Percentiles rank a stretch among this genome's conserved stretches.
Conservation (phyloP, 2,329 filamentous ascomycete species). For the Fusarium udum region DNA sequence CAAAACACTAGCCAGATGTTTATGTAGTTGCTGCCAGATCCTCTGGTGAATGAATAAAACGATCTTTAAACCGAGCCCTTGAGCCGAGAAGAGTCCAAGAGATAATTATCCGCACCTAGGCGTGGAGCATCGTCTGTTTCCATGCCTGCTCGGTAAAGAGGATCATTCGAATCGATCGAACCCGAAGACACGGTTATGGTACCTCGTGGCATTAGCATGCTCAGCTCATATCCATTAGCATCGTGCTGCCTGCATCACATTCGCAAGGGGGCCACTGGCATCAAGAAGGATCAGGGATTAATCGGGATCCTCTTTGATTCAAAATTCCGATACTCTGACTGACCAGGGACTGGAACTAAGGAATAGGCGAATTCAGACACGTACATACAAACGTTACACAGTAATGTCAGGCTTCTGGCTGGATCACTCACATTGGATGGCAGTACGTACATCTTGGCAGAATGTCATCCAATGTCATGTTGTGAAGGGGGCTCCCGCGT, state of each 20-base stretch:
- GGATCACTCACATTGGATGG: constrained; percentile 13
- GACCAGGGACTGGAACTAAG: constrained; percentile 7
- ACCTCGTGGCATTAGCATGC: not conserved
- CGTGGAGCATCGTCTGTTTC: not conserved
- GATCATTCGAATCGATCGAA: constrained; percentile 17
- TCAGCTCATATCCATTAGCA: not conserved
- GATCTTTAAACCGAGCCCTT: constrained; percentile 7
- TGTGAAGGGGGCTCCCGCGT: constrained; percentile 2
- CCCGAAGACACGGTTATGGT: constrained; percentile 19
- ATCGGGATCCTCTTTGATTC: constrained; percentile 14
- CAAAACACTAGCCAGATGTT: not conserved
- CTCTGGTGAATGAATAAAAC: not conserved
- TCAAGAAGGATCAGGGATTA: constrained; percentile 22
- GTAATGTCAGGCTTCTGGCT: constrained; percentile 17
- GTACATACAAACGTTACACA: not conserved
- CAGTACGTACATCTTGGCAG: constrained; percentile 20
- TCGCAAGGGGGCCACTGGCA: constrained; percentile 6
- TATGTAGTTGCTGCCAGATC: not conserved
- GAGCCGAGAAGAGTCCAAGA: constrained; percentile 9
- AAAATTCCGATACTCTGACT: constrained; percentile 1
- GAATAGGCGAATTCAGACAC: constrained; percentile 17
- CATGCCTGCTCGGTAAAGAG: not conserved
- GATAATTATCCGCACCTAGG: not conserved
- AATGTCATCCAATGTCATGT: constrained; percentile 23
- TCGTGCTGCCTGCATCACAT: not conserved